Conservation (phyloP, 352 stramenopile species). For the Phytophthora lateralis region DNA sequence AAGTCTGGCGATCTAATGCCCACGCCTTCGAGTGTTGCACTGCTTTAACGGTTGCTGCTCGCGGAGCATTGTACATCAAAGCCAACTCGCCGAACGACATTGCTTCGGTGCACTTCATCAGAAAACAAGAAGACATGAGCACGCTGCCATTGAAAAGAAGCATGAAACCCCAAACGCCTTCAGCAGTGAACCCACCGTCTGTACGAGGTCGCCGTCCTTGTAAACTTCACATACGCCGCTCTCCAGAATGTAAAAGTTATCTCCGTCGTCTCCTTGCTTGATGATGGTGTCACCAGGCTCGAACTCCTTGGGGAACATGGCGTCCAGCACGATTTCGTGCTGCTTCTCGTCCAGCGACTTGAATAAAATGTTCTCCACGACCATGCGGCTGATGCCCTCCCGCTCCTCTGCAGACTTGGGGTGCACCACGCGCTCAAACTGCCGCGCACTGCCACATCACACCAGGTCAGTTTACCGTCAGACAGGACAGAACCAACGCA, state of each 20-base stretch:
- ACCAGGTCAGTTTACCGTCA: slow-evolving; percentile 20
- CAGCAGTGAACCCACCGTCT: slow-evolving; percentile 52
- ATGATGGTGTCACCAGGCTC: slow-evolving; percentile 83
- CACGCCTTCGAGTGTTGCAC: slow-evolving; percentile 92
- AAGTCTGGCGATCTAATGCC: slow-evolving; percentile 89
- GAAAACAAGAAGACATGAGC: slow-evolving; percentile 1
- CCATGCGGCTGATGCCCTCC: slow-evolving; percentile 78
- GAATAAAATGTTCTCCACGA: slow-evolving; percentile 91
- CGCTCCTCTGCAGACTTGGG: slow-evolving; percentile 85
- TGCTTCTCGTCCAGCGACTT: slow-evolving; percentile 91
- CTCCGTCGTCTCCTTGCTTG: slow-evolving; percentile 90
- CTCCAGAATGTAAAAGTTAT: slow-evolving; percentile 96
- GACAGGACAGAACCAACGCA: slow-evolving; percentile 5
- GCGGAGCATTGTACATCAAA: slow-evolving; percentile 97
- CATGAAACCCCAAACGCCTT: slow-evolving; percentile 3
- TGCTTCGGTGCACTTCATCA: slow-evolving; percentile 71
- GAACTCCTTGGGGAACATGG: slow-evolving; percentile 88
- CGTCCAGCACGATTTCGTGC: slow-evolving; percentile 84
- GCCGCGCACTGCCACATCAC: slow-evolving; percentile 56
- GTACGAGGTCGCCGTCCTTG: slow-evolving; percentile 87
- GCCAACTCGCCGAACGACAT: slow-evolving; percentile 97
- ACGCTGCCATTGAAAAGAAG: background rate
- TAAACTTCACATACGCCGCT: slow-evolving; percentile 92
- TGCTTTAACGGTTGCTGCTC: slow-evolving; percentile 94
- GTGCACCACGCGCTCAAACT: slow-evolving; percentile 85